Evolutionary conservation across 73 alveolate species (phyloP).

Genomic region (Paramecium pentaurelia): DNA sequence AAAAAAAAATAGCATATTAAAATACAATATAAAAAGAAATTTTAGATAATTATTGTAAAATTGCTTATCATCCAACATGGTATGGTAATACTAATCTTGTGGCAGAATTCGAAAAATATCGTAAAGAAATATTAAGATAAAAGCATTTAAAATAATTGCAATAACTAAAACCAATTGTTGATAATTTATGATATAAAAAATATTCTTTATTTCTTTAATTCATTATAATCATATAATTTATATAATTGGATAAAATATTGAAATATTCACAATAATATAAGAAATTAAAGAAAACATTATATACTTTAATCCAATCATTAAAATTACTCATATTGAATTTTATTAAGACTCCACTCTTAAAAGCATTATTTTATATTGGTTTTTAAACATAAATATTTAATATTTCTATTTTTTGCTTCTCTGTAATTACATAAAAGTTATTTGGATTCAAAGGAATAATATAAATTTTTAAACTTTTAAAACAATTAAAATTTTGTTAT

Average conservation of each 20-base stretch:
- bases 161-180: not conserved
- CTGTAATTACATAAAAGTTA: not conserved
- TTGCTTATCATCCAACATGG: not conserved
- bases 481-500: not conserved
- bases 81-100: not conserved
- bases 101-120: not conserved
- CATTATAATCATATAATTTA: too few species aligned
- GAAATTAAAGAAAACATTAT: not conserved
- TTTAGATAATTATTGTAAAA: not conserved
- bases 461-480: not conserved
- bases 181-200: not conserved
- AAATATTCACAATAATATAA: too few species aligned
- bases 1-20: not conserved
- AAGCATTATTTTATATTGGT: not conserved
- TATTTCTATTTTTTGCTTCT: not conserved
- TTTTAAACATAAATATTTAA: not conserved
- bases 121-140: not conserved
- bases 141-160: not conserved
- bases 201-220: not conserved
- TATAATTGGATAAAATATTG: too few species aligned
- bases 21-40: not conserved
- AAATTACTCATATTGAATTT: not conserved
- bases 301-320: not conserved
- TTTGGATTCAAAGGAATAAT: not conserved
- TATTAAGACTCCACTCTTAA: constrained; percentile 16